A percentile compares a stretch with the other conserved stretches of the same genome.
These are phyloP conservation scores for Fusarium haematococcum DNA, from an alignment of 2,329 filamentous ascomycete species.

Conservation along the genomic window DNA sequence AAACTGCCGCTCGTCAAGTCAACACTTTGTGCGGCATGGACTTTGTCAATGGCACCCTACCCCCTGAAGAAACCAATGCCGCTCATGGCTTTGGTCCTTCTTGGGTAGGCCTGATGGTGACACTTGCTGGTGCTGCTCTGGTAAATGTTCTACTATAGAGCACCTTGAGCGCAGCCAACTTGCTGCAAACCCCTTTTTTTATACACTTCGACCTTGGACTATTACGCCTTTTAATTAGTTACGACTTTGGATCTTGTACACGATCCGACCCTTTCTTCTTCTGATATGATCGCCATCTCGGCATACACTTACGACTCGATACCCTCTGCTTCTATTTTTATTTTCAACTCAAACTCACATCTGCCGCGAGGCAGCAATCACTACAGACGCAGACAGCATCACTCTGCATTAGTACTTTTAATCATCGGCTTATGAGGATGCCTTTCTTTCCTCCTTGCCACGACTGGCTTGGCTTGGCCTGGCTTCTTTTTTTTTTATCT, in stretches of 20 bases:
- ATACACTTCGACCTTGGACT: not conserved
- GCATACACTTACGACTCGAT: constrained; percentile 44
- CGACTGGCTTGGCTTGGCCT: not conserved
- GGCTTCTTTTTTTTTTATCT: constrained; percentile 1
- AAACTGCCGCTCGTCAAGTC: constrained; percentile 76
- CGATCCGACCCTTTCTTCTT: constrained; percentile 22
- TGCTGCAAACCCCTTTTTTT: not conserved
- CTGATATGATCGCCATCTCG: constrained; percentile 30
- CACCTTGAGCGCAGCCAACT: not conserved
- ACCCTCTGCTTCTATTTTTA: constrained; percentile 34
- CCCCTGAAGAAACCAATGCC: constrained; percentile 47
- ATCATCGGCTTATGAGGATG: constrained; percentile 19
- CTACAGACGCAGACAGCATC: constrained; percentile 11
- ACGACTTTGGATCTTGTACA: constrained; percentile 22
- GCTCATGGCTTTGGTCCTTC: constrained; percentile 28
- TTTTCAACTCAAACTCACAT: not conserved
- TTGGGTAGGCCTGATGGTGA: constrained; percentile 24
- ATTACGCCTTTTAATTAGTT: constrained; percentile 31
- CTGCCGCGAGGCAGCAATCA: not conserved
- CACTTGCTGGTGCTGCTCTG: constrained; percentile 30
- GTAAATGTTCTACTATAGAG: constrained; percentile 36
- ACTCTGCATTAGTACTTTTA: constrained; percentile 20
- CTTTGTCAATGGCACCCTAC: constrained; percentile 69
- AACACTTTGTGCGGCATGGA: constrained; percentile 72
- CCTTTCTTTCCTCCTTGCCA: constrained; percentile 3